Conservation (phyloP, 129 eudicot species). For the Calendula officinalis region DNA sequence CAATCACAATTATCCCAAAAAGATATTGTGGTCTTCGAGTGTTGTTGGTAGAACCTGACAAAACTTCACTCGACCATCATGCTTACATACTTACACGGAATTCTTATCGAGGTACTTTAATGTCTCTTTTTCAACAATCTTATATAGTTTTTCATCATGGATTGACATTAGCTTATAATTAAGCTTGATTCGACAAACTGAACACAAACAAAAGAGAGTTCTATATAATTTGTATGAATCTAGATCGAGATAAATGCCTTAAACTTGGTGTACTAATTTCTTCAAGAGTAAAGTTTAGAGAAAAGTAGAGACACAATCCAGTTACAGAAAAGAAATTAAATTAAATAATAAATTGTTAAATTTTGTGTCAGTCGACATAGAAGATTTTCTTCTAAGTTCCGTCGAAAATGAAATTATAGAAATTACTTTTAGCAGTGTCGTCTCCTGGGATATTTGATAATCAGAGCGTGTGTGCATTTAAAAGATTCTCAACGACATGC, state of each 20-base stretch:
- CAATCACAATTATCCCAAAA: conserved; percentile 8
- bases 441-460: too few relatives aligned
- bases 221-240: background rate
- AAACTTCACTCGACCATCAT: conserved; percentile 14
- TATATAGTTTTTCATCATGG: background rate
- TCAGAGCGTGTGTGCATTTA: too few relatives aligned
- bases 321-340: too few relatives aligned
- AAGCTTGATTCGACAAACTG: background rate
- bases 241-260: background rate
- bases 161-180: background rate
- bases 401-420: too few relatives aligned
- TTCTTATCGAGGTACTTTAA: conserved; percentile 20
- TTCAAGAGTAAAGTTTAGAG: too few relatives aligned
- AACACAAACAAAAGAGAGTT: background rate
- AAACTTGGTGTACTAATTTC: background rate
- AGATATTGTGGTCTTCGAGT: conserved; percentile 17
- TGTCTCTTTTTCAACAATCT: background rate
- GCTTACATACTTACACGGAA: conserved; percentile 6
- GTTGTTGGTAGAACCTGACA: conserved; percentile 23
- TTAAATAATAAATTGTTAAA: too few relatives aligned
- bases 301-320: too few relatives aligned
- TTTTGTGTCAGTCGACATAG: too few relatives aligned
- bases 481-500: too few relatives aligned
- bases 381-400: too few relatives aligned
- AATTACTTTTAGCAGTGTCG: too few relatives aligned